Evolutionary conservation across 805 yeast genomes (phyloP).

Genomic region (Dipodascopsis tothii): DNA sequence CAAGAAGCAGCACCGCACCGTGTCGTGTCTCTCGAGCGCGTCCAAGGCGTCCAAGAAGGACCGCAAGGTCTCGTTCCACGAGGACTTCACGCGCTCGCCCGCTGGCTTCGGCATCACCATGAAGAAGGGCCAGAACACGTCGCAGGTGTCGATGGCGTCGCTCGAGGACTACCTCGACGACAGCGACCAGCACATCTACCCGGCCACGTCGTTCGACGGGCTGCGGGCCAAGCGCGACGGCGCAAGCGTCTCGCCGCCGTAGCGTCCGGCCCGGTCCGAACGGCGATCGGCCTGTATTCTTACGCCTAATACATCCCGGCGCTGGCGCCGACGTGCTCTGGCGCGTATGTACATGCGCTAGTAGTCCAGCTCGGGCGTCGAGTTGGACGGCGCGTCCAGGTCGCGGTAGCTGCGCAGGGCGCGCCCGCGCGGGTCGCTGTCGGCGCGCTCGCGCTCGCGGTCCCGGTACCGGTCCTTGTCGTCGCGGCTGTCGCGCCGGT

Average conservation of each 20-base stretch:
- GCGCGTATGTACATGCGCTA: no score
- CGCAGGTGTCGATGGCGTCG: background rate
- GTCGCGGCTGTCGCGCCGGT: constrained; percentile 4
- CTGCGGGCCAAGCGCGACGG: no score
- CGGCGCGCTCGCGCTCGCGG: constrained; percentile 7
- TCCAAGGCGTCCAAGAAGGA: background rate
- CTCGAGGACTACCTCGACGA: background rate
- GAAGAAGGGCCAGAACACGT: background rate
- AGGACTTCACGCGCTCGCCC: background rate
- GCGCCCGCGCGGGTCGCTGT: constrained; percentile 14
- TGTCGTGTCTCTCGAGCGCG: background rate
- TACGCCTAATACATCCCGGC: no score
- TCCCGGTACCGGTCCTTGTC: constrained; percentile 1
- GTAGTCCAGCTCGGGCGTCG: constrained; percentile 13
- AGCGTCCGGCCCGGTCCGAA: no score
- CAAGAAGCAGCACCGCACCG: no score
- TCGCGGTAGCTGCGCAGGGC: constrained; percentile 16
- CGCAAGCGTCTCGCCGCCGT: no score
- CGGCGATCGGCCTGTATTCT: no score
- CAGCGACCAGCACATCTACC: background rate
- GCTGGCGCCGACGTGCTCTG: no score
- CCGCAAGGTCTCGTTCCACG: background rate
- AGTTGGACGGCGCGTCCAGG: constrained; percentile 8
- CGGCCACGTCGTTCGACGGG: background rate
- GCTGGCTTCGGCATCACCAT: background rate